Evolutionary conservation across 768 basidiomycete genomes (phyloP).

Genomic region (Mycena leptocephala): DNA sequence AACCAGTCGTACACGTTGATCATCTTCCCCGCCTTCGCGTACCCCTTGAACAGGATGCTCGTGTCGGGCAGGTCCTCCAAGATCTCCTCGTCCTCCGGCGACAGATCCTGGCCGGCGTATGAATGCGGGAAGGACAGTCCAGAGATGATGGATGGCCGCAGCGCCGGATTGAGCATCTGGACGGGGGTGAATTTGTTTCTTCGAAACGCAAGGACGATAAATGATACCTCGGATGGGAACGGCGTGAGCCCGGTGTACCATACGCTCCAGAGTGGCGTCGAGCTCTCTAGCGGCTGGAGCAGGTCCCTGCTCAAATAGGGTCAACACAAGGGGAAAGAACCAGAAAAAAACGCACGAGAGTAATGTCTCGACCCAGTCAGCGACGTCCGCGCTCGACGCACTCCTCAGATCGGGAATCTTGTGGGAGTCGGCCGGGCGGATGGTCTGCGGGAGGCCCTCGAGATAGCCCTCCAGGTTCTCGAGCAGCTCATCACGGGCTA

Average conservation of each 20-base stretch:
- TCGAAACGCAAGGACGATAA: background rate
- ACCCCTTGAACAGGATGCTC: conserved; percentile 83
- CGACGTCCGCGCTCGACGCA: conserved; percentile 49
- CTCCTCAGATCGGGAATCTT: conserved; percentile 37
- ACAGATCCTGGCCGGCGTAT: conserved; percentile 54
- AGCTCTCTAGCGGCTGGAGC: conserved; percentile 64
- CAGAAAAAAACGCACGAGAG: conserved; percentile 58
- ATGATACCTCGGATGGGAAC: conserved; percentile 76
- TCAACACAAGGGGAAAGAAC: background rate
- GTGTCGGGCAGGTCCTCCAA: conserved; percentile 80
- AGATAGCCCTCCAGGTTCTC: conserved; percentile 59
- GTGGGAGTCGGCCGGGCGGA: conserved; percentile 53
- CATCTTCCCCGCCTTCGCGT: conserved; percentile 85
- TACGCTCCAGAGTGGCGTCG: conserved; percentile 71
- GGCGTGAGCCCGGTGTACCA: conserved; percentile 81
- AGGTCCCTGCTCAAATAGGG: conserved; percentile 55
- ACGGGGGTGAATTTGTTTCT: background rate
- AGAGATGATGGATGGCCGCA: conserved; percentile 73
- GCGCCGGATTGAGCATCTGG: conserved; percentile 80
- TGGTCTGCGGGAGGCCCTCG: conserved; percentile 45
- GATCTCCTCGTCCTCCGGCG: conserved; percentile 41
- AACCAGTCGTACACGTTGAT: conserved; percentile 94
- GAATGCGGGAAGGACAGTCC: conserved; percentile 72
- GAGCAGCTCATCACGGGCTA: conserved; percentile 51
- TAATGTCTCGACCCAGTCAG: conserved; percentile 68